A percentile compares a stretch with the other conserved stretches of the same genome.
These are phyloP conservation scores for Bimuria novae-zelandiae DNA, from an alignment of 2,329 filamentous ascomycete species.

Conservation along the genomic window DNA sequence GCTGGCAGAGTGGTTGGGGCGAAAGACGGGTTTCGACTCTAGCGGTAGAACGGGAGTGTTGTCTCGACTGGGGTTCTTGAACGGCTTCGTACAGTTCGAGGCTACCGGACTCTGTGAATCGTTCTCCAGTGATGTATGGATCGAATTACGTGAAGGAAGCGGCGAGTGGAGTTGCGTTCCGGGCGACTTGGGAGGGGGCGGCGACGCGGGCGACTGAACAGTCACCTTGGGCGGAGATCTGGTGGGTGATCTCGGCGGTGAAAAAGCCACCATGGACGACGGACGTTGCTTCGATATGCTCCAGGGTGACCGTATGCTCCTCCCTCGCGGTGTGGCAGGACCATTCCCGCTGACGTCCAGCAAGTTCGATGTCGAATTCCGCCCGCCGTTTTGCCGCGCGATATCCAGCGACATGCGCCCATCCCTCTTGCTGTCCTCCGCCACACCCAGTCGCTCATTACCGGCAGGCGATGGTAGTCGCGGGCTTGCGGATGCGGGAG, in stretches of 20 bases:
- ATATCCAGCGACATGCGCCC: conserved; percentile 50
- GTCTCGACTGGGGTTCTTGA: conserved; percentile 46
- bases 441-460: conserved; percentile 31
- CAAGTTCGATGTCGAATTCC: conserved; percentile 26
- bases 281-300: conserved; percentile 47
- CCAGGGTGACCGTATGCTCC: conserved; percentile 43
- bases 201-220: conserved; percentile 72
- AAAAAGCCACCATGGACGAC: conserved; percentile 55
- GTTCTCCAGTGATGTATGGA: conserved; percentile 34
- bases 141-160: conserved; percentile 32
- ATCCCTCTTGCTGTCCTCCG: conserved; percentile 38
- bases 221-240: conserved; percentile 68
- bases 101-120: conserved; percentile 16
- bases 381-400: conserved; percentile 36
- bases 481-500: conserved; percentile 27
- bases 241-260: conserved; percentile 52
- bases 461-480: conserved; percentile 41
- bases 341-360: conserved; percentile 45
- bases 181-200: conserved; percentile 63
- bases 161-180: conserved; percentile 39
- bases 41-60: conserved; percentile 44
- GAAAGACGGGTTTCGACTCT: conserved; percentile 42
- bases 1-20: conserved; percentile 18
- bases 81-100: conserved; percentile 33
- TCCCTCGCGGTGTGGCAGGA: conserved; percentile 41